Percentiles rank a stretch among this genome's conserved stretches.
Conservation (phyloP, 495 filamentous ascomycete genomes). For the Chaetomidium leptoderma region DNA sequence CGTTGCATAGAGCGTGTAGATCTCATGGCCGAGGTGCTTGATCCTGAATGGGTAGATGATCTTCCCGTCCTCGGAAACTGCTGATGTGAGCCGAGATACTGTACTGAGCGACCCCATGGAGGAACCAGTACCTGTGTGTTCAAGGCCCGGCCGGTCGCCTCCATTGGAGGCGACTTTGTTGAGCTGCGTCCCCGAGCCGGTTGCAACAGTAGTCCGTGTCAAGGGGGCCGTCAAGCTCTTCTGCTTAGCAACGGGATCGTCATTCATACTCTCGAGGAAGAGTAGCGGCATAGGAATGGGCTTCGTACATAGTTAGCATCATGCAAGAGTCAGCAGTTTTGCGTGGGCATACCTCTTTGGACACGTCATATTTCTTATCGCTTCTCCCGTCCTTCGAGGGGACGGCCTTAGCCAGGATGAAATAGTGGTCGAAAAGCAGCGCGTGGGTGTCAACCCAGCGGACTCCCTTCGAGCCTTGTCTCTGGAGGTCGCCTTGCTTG, state of each 20-base stretch:
- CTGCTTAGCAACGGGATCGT: constrained; percentile 84
- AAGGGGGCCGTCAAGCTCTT: constrained; percentile 72
- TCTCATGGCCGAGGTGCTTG: constrained; percentile 90
- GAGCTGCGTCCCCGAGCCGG: constrained; percentile 49
- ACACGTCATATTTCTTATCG: constrained; percentile 89
- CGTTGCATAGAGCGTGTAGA: constrained; percentile 82
- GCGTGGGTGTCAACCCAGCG: constrained; percentile 88
- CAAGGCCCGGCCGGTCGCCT: constrained; percentile 53
- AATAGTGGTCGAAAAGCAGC: constrained; percentile 92
- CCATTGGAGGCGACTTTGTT: constrained; percentile 47
- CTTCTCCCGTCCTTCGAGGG: constrained; percentile 63
- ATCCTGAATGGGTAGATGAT: constrained; percentile 92
- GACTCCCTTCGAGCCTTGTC: constrained; percentile 80
- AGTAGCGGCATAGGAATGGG: constrained; percentile 97
- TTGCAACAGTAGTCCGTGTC: constrained; percentile 44
- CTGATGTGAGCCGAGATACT: constrained; percentile 46
- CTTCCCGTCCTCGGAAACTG: constrained; percentile 58
- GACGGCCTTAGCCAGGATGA: constrained; percentile 84
- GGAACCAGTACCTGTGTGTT: constrained; percentile 60
- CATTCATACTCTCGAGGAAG: constrained; percentile 82
- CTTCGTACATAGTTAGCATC: constrained; percentile 32
- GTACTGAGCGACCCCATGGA: constrained; percentile 39
- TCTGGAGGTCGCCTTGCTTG: constrained; percentile 82
- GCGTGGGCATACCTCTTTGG: constrained; percentile 63
- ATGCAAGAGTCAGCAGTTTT: constrained; percentile 1